Evolutionary conservation across 176 grass and related monocot species (phyloP).

Genomic region (Puccinellia tenuiflora): DNA sequence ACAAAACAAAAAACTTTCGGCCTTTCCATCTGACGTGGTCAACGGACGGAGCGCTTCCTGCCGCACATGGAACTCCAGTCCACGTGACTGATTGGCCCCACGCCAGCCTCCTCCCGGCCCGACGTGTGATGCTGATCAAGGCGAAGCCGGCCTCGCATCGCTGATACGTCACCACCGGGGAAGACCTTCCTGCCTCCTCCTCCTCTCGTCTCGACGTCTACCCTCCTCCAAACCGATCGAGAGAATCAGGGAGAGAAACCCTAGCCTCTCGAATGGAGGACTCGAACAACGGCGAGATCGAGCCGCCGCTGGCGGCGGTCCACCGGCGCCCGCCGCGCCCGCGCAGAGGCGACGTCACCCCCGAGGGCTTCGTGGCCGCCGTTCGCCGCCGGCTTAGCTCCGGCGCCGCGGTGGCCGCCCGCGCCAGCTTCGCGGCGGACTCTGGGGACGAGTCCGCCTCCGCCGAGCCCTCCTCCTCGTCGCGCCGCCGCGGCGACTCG

Average conservation of each 20-base stretch:
- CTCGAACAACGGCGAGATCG: slow-evolving; percentile 6
- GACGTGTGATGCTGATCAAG: neutral
- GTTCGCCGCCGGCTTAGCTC: slow-evolving; percentile 35
- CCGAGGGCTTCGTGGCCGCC: slow-evolving; percentile 29
- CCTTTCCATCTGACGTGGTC: neutral
- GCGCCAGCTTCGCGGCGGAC: slow-evolving; percentile 45
- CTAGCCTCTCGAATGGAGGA: slow-evolving; percentile 23
- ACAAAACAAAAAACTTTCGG: no score
- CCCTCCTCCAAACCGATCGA: neutral
- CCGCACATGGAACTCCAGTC: neutral
- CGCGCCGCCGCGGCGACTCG: slow-evolving; percentile 23
- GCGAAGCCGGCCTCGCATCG: neutral
- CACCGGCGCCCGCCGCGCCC: slow-evolving; percentile 36
- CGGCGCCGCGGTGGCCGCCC: slow-evolving; percentile 38
- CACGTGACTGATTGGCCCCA: neutral
- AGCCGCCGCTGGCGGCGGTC: neutral
- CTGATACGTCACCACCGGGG: neutral
- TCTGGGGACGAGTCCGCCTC: slow-evolving; percentile 45
- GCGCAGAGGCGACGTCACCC: neutral
- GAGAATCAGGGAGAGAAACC: neutral
- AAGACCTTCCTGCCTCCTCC: neutral
- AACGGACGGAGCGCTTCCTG: neutral
- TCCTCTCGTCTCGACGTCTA: neutral
- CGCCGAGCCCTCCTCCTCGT: slow-evolving; percentile 28
- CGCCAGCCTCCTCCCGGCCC: neutral